Evolutionary conservation across 2,329 filamentous ascomycete species (phyloP).

Genomic region (Fusarium pseudonygamai): DNA sequence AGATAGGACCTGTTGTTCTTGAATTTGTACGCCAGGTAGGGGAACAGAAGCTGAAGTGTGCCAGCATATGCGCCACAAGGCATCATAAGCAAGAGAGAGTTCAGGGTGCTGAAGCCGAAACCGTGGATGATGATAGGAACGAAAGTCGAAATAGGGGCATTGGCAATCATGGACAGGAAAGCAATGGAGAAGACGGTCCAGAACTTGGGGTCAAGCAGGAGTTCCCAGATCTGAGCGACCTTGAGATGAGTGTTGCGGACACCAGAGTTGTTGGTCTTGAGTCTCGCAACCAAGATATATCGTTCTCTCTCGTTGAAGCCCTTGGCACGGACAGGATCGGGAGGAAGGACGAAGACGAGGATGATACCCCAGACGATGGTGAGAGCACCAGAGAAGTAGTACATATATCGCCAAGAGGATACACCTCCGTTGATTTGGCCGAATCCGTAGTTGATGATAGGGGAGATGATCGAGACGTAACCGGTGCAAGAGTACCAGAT

Average conservation of each 20-base stretch:
- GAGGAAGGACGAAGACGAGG: slow-evolving; percentile 51
- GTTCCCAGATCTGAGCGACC: slow-evolving; percentile 52
- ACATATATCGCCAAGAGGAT: slow-evolving; percentile 45
- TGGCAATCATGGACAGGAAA: slow-evolving; percentile 52
- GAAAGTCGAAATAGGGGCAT: slow-evolving; percentile 57
- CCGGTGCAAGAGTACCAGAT: slow-evolving; percentile 56
- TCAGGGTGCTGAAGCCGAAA: slow-evolving; percentile 55
- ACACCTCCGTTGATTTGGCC: slow-evolving; percentile 53
- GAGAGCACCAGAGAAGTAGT: slow-evolving; percentile 45
- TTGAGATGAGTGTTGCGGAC: slow-evolving; percentile 57
- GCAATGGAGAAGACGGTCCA: slow-evolving; percentile 54
- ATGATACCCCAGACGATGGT: slow-evolving; percentile 53
- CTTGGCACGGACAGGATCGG: slow-evolving; percentile 52
- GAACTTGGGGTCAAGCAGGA: slow-evolving; percentile 47
- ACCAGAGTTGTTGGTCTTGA: slow-evolving; percentile 49
- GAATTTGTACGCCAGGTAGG: slow-evolving; percentile 53
- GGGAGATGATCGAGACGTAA: slow-evolving; percentile 56
- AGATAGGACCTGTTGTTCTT: slow-evolving; percentile 49
- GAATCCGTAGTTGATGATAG: slow-evolving; percentile 59
- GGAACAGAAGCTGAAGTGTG: slow-evolving; percentile 51
- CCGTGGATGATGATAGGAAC: slow-evolving; percentile 56
- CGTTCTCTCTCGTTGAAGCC: slow-evolving; percentile 41
- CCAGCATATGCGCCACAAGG: slow-evolving; percentile 49
- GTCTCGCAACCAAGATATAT: slow-evolving; percentile 42
- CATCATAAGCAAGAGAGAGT: slow-evolving; percentile 52